Evolutionary conservation across 164 flowering plant species (phyloP), one percentile per base, ranked within the genome.

Genomic region (Chimonanthus praecox): DNA sequence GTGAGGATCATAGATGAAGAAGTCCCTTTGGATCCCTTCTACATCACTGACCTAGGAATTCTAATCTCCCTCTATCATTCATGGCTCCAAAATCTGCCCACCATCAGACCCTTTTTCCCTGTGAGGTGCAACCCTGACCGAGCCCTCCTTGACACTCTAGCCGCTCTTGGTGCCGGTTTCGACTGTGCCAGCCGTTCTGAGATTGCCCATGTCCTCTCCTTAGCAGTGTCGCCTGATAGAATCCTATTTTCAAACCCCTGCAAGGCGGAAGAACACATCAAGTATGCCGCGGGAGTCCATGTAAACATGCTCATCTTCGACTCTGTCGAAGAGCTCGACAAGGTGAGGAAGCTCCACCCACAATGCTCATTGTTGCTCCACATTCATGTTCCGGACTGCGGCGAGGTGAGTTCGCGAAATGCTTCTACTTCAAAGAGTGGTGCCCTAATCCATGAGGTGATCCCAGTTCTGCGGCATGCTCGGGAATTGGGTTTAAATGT

Each of bases 91-190:
- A 20, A 13, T 60, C 61, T 74, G 0, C 72, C 76, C 45, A 2
- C 48, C 5, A 21, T 74, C 68, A 20, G 7, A 3, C 76, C 76
- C 58, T 74, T 68, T 61, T 74, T 45, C 60, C 47, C 76, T 7
- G 68, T 74, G 8, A n/a, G 54, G 11, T 76, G 78, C 54, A 76
- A 76, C 64, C 71, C 67, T 1, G 71, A 76, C n/a, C 75, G 15
- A 0, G 6, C 68, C 1, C 46, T 76, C 1, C 60, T 76, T 4
- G 50, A 63, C 11, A 61, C 68, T 3, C 78, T 76, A 45, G 48
- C 75, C 0, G 18, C 68, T 15, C 78, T 76, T 11, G 78, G 78
- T 6, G 67, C 71, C 43, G 49, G 67, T 62, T 76, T 76, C 63
- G 75, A 72, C 58, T 76, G 78, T 11, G 67, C 74, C 6, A 76